These are phyloP conservation scores for Dendrothele bispora DNA, from an alignment of 768 basidiomycete genomes.

Conservation along the genomic window DNA sequence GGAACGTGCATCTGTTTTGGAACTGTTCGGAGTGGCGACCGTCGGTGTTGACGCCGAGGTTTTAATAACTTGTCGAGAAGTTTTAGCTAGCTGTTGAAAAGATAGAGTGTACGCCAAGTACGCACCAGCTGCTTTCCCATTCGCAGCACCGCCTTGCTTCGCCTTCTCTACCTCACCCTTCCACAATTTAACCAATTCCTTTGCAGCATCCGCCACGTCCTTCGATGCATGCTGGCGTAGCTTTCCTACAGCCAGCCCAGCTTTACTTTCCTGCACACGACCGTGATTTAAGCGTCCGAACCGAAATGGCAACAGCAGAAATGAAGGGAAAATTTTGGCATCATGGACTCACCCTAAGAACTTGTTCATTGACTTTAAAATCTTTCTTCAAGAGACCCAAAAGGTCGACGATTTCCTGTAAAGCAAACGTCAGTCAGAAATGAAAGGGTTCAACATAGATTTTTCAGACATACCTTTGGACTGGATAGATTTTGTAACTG, in stretches of 20 bases:
- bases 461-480: not conserved
- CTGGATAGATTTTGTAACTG: slow-evolving; percentile 64
- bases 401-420: slow-evolving; percentile 64
- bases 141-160: slow-evolving; percentile 32
- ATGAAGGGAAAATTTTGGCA: slow-evolving; percentile 19
- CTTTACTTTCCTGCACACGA: slow-evolving; percentile 89
- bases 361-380: slow-evolving; percentile 65
- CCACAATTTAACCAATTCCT: slow-evolving; percentile 92
- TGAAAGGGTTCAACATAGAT: slow-evolving; percentile 21
- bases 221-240: slow-evolving; percentile 72
- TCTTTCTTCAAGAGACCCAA: slow-evolving; percentile 65
- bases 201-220: slow-evolving; percentile 78
- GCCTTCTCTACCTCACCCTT: slow-evolving; percentile 82
- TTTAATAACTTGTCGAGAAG: slow-evolving; percentile 27
- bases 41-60: slow-evolving; percentile 39
- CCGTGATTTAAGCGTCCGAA: slow-evolving; percentile 12
- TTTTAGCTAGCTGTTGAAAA: slow-evolving; percentile 7
- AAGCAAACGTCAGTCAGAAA: slow-evolving; percentile 28
- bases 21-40: slow-evolving; percentile 31
- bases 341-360: slow-evolving; percentile 78
- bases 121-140: slow-evolving; percentile 39
- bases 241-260: slow-evolving; percentile 90
- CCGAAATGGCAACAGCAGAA: slow-evolving; percentile 21
- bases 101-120: slow-evolving; percentile 5
- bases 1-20: slow-evolving; percentile 46